Conservation (phyloP, 306 rosid genomes). For the Mucuna pruriens region DNA sequence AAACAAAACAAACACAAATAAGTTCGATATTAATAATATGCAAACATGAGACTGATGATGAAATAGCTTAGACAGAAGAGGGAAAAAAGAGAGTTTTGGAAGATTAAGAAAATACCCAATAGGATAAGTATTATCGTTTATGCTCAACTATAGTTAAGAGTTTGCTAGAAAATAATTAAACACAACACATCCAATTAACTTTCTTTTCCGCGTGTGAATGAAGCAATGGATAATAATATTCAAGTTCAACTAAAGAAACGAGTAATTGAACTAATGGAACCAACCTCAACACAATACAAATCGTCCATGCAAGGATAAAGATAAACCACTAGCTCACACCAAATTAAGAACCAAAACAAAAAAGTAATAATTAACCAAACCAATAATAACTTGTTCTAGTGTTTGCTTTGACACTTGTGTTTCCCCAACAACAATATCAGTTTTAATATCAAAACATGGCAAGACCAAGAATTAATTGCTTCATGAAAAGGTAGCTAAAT, state of each 20-base stretch:
- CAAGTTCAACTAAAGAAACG: not conserved
- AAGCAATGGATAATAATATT: constrained; percentile 10
- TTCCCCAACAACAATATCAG: not conserved
- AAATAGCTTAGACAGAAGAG: not conserved
- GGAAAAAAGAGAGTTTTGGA: not conserved
- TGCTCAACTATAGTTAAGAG: not conserved
- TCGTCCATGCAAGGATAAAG: not conserved
- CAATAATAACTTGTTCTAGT: not conserved
- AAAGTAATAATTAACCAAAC: too few species aligned
- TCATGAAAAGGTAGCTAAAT: constrained; percentile 20
- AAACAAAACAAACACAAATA: not conserved
- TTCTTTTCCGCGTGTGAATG: constrained; percentile 14
- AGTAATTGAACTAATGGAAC: constrained; percentile 15
- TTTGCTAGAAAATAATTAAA: not conserved
- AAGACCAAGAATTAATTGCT: constrained; percentile 11
- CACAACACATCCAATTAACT: constrained; percentile 1
- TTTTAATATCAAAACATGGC: not conserved
- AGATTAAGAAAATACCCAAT: not conserved
- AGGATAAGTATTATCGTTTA: not conserved
- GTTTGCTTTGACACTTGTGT: constrained; percentile 2
- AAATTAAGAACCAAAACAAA: not conserved
- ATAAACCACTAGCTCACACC: constrained; percentile 2
- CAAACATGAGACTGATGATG: not conserved
- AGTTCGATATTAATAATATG: not conserved
- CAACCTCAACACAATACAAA: not conserved